A percentile compares a stretch with the other conserved stretches of the same genome.
Conservation (phyloP, 495 filamentous ascomycete species). For the Aspergillus mulundensis region DNA sequence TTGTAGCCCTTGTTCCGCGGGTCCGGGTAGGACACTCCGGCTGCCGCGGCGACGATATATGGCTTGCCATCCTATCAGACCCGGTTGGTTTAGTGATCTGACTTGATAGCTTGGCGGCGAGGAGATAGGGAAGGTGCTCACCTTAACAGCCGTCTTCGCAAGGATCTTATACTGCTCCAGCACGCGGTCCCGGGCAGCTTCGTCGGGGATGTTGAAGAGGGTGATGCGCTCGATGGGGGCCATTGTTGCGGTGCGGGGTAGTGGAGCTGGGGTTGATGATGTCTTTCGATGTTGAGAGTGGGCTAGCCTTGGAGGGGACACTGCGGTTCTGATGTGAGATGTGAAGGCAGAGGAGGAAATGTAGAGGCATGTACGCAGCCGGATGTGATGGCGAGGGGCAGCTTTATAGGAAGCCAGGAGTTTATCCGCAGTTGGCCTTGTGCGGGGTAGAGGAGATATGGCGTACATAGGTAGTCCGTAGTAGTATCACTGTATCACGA, state of each 20-base stretch:
- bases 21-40: slow-evolving; percentile 45
- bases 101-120: neutral
- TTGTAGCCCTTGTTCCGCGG: slow-evolving; percentile 61
- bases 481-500: too few species aligned
- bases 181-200: slow-evolving; percentile 38
- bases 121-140: slow-evolving; percentile 14
- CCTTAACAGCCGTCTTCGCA: slow-evolving; percentile 49
- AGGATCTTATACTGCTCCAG: slow-evolving; percentile 49
- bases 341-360: neutral
- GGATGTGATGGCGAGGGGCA: neutral
- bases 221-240: slow-evolving; percentile 53
- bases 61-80: slow-evolving; percentile 57
- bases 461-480: slow-evolving; percentile 3
- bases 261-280: neutral
- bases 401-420: slow-evolving; percentile 4
- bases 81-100: neutral
- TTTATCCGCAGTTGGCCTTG: neutral
- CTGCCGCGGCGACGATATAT: slow-evolving; percentile 54
- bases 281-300: neutral
- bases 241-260: slow-evolving; percentile 19
- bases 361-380: neutral
- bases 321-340: neutral
- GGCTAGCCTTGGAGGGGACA: neutral
- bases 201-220: slow-evolving; percentile 56
- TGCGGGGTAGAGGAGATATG: slow-evolving; percentile 9